Evolutionary conservation across 2,329 filamentous ascomycete genomes (phyloP).

Genomic region (Graphilbum fragrans): DNA sequence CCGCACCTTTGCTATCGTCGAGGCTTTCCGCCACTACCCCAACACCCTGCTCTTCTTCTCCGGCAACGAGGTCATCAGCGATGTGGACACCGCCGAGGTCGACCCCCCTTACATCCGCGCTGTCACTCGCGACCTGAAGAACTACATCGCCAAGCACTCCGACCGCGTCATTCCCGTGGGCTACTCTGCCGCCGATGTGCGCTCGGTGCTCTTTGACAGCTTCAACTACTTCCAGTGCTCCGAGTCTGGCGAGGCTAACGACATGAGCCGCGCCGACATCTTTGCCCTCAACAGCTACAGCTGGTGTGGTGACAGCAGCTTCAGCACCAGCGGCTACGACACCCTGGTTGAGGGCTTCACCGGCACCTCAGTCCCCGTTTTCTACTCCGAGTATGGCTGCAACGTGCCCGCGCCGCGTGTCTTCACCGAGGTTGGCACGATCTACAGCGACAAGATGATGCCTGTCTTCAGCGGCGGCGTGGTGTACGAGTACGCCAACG

Average conservation of each 20-base stretch:
- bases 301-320: constrained; percentile 47
- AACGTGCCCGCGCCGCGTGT: constrained; percentile 58
- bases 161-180: constrained; percentile 62
- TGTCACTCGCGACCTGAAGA: constrained; percentile 68
- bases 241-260: constrained; percentile 35
- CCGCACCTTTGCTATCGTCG: constrained; percentile 54
- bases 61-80: constrained; percentile 67
- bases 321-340: constrained; percentile 41
- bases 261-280: constrained; percentile 57
- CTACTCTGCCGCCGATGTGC: constrained; percentile 72
- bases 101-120: constrained; percentile 64
- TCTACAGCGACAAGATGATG: constrained; percentile 62
- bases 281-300: constrained; percentile 70
- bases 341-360: constrained; percentile 50
- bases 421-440: constrained; percentile 63
- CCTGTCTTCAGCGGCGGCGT: constrained; percentile 60
- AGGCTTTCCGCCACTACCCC: constrained; percentile 55
- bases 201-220: constrained; percentile 58
- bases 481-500: constrained; percentile 71
- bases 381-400: constrained; percentile 76
- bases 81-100: constrained; percentile 42
- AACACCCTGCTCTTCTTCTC: constrained; percentile 65
- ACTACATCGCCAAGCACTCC: constrained; percentile 62
- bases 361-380: constrained; percentile 57
- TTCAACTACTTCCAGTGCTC: constrained; percentile 67